Evolutionary conservation across 805 yeast genomes (phyloP).

Genomic region (Cyberlindnera japonica): DNA sequence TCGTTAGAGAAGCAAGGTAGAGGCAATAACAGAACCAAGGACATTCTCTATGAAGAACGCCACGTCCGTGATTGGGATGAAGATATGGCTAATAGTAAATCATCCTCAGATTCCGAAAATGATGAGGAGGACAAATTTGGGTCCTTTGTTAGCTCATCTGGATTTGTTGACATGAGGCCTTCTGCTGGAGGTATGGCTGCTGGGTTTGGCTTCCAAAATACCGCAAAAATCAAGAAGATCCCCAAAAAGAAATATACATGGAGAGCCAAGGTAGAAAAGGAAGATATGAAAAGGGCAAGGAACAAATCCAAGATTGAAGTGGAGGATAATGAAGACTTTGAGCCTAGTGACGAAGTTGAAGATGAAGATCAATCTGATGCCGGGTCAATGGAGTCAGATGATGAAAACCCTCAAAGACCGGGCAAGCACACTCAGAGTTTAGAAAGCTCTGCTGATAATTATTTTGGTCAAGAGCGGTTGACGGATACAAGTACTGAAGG

Average conservation of each 20-base stretch:
- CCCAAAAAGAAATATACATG: constrained; percentile 65
- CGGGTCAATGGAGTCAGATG: constrained; percentile 13
- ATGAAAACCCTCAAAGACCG: constrained; percentile 25
- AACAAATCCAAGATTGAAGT: constrained; percentile 12
- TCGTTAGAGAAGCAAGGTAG: constrained; percentile 69
- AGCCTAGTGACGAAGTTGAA: constrained; percentile 34
- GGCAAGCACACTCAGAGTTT: constrained; percentile 4
- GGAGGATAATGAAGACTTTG: constrained; percentile 65
- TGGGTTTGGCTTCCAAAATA: constrained; percentile 66
- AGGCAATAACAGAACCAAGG: constrained; percentile 56
- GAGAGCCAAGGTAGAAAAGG: constrained; percentile 54
- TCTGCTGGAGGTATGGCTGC: constrained; percentile 56
- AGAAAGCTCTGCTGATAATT: constrained; percentile 32
- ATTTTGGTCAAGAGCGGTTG: no score
- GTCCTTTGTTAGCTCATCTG: constrained; percentile 28
- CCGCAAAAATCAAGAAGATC: constrained; percentile 44
- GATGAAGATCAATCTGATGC: constrained; percentile 11
- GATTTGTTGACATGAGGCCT: constrained; percentile 73
- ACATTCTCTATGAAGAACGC: constrained; percentile 66
- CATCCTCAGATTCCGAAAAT: constrained; percentile 12
- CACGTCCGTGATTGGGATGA: constrained; percentile 60
- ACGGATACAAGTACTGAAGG: no score
- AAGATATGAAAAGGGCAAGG: constrained; percentile 41
- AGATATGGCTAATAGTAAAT: constrained; percentile 27
- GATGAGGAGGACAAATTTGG: constrained; percentile 24